Base-by-base conservation (phyloP, 208 protist genomes). In the Tritrichomonas foetus region DNA sequence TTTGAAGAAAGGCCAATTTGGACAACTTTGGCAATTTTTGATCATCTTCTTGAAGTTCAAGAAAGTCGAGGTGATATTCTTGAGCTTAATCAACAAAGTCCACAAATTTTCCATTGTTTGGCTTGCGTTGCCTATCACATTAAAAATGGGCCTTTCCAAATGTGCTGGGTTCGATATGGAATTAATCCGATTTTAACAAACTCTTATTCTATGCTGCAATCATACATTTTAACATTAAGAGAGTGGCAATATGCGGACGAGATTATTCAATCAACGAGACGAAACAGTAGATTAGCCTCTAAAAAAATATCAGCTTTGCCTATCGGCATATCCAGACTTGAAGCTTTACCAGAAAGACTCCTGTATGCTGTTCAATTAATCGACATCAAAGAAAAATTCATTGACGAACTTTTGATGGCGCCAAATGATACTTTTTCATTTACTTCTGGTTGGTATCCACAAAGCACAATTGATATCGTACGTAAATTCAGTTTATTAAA, bases 1-100 rank as follows among this genome's bases (percentile, higher is more conserved):
- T 89, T 89, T 49, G 78, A 89, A 20, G 47, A 61, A 89, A 27
- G 78, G 20, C 78, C 78, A 61, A 89, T 89, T 57, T 89, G 78
- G 78, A 89, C 78, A 89, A 47, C 57, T 39, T 16, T 57, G 1
- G 41, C 78, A 3, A 61, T 89, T 20, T 89, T 57, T 36, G 78
- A 89, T 89, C 44, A 89, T 3, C 47, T 61, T 57, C 13, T 33
- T n/a, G 22, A 69, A 69, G 3, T 33, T n/a, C 22, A 44, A 9
- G 41, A 49, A 20, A 27, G 13, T 16, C 0, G 20, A 33, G 44
- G 11, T 1, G 8, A 27, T 36, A 89, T 89, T 22, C 25, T 16
- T 39, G 78, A 89, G 16, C 13, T 89, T 16, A 89, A 89, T n/a
- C n/a, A 89, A 57, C 30, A 47, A 11, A 57, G 11, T 36, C 78